Base-by-base conservation (phyloP, 257 asterid genomes). In the Ajuga chamaepitys region DNA sequence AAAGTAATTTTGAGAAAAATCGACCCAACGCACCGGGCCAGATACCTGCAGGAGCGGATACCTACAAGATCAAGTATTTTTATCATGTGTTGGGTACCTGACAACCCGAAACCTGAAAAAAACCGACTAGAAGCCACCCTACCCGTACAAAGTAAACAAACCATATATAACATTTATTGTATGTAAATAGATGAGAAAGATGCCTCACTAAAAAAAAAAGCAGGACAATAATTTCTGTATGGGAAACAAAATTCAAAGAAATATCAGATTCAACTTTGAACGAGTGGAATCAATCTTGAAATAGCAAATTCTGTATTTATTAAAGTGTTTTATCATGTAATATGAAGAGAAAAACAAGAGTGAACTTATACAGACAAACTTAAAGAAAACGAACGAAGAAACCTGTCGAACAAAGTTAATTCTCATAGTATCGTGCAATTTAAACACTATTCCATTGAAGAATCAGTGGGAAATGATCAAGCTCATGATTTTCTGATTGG, bases 211-310 rank as follows among this genome's bases (percentile, higher is more conserved):
- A 30, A 30, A 30, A 30, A 5, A 1, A 4, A 1, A 30, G n/a
- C 21, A 41, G 25, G 25, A 13, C 32, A 66, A 9, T 13, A 42
- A 13, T 30, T 40, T 11, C 24, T 46, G 38, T 11, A 14, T 60
- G 57, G 50, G 34, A 50, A 64, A 70, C 73, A 64, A 34, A 68
- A 58, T 37, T n/a, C 68, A 40, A 32, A 47, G 16, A 26, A 6
- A 44, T 48, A 68, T 53, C 32, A 62, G 65, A 57, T 35, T 54
- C 56, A n/a, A n/a, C n/a, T n/a, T n/a, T n/a, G n/a, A n/a, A n/a
- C n/a, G n/a, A n/a, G n/a, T 41, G 68, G 62, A 70, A 73, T 77
- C 65, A 38, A 45, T 44, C 67, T 59, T 60, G 68, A 73, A 46
- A 62, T 70, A 66, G 66, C 75, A 70, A 62, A 25, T 10, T 58